Base-by-base conservation (phyloP, 208 protist genomes). In the Trypanosoma brucei region DNA sequence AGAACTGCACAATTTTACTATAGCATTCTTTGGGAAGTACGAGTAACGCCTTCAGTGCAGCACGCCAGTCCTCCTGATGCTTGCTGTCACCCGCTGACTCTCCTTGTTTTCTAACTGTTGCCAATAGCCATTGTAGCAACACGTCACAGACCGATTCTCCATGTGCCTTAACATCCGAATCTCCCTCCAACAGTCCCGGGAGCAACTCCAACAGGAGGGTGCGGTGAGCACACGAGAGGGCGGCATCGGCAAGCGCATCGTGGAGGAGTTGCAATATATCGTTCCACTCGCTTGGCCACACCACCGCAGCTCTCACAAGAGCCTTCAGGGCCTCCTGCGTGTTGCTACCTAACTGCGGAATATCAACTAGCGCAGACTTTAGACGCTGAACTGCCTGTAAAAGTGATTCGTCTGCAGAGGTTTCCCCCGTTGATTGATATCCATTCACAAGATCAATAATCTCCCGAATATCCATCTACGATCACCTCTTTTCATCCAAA, bases 171-270 rank as follows among this genome's bases (percentile, higher is more conserved):
- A 11, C 54, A 11, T 8, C 45, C 8, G 49, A 57, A 14, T 13
- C 62, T 3, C 37, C 69, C 14, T 42, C 13, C 3, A 72, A 36
- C 59, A 76, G 57, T 8, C 53, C 70, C 4, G 70, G 56, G 1
- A 76, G 59, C n/a, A 62, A 34, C 52, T 70, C 64, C 5, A 73
- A 14, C 4, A 76, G 3, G 33, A 81, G 70, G n/a, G 66, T 65
- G 58, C 75, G 69, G 35, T 60, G 62, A 1, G 56, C 54, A 54
- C 60, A 72, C 14, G 75, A 63, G 34, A 81, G 45, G 0, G 59
- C 36, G 13, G 61, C 22, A 46, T 55, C 52, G 33, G 14, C 56
- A 6, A 70, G 59, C 30, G 70, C 50, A 1, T 33, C 46, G 13
- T 56, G 55, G 3, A 76, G 54, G 34, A 11, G 22, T 3, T 62